Base-by-base conservation (phyloP, 768 basidiomycete species). In the Pisolithus orientalis region DNA sequence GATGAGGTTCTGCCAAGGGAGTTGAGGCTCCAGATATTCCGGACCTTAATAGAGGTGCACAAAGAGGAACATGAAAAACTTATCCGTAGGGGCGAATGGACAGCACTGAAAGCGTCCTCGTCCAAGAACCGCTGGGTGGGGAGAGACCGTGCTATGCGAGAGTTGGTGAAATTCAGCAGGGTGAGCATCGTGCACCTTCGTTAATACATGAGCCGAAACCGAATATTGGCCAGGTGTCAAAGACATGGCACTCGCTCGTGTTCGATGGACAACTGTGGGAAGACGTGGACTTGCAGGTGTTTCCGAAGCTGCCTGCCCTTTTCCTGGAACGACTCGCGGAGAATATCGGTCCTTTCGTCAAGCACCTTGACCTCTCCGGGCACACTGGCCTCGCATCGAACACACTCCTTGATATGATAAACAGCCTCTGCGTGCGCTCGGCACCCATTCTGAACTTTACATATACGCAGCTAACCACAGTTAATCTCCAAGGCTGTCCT, bases 221-320 rank as follows among this genome's bases (percentile, higher is more conserved):
- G 54, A 57, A 57, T 54, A 49, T 13, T 29, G 42, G 37, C 59
- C 56, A 92, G 88, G 86, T 91, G 10, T 93, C 86, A 28, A 86
- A 80, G 63, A 61, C 74, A 9, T 95, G 92, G 91, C 82, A 79
- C 49, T 64, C 71, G 2, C 78, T 94, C 38, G 82, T 84, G 25
- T 82, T 85, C 59, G 93, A 95, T 64, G 92, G 92, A 13, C 88
- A 92, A 61, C 75, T 94, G n/a, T 94, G 93, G 93, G 61, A 69
- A 42, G 63, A 77, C 51, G 72, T 90, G 32, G 77, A 88, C 62
- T 72, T 92, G 32, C 75, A 66, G 17, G 67, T 82, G 1, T 87
- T 89, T 63, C 80, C 87, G 13, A 71, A 74, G 37, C 63, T 85
- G 6, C 75, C 84, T 11, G 60, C 73, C 44, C 63, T 69, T 24